Evolutionary conservation across 2,329 filamentous ascomycete species (phyloP).

Genomic region (Epichloe bromicola): DNA sequence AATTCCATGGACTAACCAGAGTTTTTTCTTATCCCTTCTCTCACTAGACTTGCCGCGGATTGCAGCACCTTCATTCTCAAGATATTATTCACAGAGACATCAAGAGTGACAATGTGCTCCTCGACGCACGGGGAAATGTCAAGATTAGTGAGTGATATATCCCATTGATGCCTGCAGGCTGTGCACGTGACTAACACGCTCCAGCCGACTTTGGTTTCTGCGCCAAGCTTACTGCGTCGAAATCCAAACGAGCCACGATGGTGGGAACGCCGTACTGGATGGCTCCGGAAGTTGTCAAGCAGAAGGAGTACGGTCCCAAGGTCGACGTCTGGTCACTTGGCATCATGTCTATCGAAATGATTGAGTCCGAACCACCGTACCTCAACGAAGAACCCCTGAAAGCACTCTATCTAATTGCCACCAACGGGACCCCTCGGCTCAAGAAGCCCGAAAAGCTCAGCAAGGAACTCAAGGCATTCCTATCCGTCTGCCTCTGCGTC

Average conservation of each 20-base stretch:
- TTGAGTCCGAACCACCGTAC: slow-evolving; percentile 95
- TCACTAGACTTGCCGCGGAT: slow-evolving; percentile 75
- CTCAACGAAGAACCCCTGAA: slow-evolving; percentile 96
- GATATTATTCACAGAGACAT: slow-evolving; percentile 99
- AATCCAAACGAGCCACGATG: slow-evolving; percentile 97
- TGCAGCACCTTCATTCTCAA: slow-evolving; percentile 88
- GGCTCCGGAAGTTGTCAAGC: slow-evolving; percentile 98
- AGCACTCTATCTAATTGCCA: slow-evolving; percentile 93
- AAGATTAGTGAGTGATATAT: slow-evolving; percentile 78
- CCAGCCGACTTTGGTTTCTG: slow-evolving; percentile 98
- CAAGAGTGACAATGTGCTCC: slow-evolving; percentile 95
- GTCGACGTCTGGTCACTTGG: slow-evolving; percentile 98
- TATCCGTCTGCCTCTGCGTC: slow-evolving; percentile 91
- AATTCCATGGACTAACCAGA: neutral
- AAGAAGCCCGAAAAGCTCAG: slow-evolving; percentile 98
- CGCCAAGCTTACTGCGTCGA: slow-evolving; percentile 92
- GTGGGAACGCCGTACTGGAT: slow-evolving; percentile 99
- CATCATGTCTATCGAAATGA: slow-evolving; percentile 99
- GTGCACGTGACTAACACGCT: slow-evolving; percentile 18
- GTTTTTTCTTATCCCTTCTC: neutral
- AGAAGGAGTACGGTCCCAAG: slow-evolving; percentile 97
- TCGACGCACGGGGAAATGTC: slow-evolving; percentile 88
- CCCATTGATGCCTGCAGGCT: neutral
- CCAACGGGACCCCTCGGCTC: slow-evolving; percentile 87
- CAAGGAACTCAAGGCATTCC: slow-evolving; percentile 94